These are phyloP conservation scores for Penicillium expansum DNA, from an alignment of 2,329 filamentous ascomycete genomes.

Conservation along the genomic window DNA sequence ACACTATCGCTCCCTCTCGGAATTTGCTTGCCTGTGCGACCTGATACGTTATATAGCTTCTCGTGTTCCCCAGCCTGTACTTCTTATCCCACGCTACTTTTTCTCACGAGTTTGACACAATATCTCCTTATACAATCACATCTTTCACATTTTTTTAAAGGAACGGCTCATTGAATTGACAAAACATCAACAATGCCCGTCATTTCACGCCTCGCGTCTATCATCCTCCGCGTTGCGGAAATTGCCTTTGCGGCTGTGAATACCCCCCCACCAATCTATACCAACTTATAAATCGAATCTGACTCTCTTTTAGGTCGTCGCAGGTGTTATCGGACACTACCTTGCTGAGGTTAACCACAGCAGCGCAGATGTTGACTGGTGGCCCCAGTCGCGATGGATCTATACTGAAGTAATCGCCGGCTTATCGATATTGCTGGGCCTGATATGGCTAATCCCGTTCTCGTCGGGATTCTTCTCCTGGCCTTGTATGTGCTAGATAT, in stretches of 20 bases:
- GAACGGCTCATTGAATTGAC: not conserved
- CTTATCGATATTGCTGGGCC: conserved; percentile 64
- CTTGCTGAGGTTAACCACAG: conserved; percentile 50
- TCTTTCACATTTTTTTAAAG: not conserved
- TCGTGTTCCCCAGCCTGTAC: conserved; percentile 2
- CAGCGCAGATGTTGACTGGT: conserved; percentile 43
- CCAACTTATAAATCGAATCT: conserved; percentile 2
- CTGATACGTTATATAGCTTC: conserved; percentile 16
- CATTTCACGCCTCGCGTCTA: conserved; percentile 54
- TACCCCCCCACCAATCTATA: not conserved
- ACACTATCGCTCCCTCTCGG: conserved; percentile 9
- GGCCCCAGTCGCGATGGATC: conserved; percentile 65
- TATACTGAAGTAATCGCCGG: conserved; percentile 71
- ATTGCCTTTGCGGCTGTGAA: conserved; percentile 67
- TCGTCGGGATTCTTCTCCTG: conserved; percentile 66
- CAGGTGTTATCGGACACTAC: conserved; percentile 66
- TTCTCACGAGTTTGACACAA: not conserved
- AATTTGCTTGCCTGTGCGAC: conserved; percentile 16
- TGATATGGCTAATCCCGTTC: conserved; percentile 73
- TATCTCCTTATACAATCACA: not conserved
- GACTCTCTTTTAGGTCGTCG: conserved; percentile 49
- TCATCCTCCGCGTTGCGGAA: conserved; percentile 60
- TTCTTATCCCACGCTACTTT: not conserved
- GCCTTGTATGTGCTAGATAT: conserved; percentile 45
- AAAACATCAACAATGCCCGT: conserved; percentile 45